Conservation (phyloP, 1,284 basidiomycete genomes). For the Phlebopus sp. region DNA sequence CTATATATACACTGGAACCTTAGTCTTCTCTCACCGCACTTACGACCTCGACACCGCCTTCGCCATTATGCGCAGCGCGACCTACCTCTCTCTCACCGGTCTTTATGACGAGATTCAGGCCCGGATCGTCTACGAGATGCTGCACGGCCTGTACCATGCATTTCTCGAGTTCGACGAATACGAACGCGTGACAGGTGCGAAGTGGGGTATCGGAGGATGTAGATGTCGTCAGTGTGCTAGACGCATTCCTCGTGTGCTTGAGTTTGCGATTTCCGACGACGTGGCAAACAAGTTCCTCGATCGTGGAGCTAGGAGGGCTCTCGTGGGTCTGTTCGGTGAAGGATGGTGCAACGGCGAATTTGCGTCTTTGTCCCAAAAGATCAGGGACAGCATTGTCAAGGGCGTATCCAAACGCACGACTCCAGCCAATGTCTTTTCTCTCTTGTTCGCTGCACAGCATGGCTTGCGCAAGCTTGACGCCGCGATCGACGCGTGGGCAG, state of each 20-base stretch:
- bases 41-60: slow-evolving; percentile 93
- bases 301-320: slow-evolving; percentile 65
- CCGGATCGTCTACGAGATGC: slow-evolving; percentile 81
- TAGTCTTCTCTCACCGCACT: slow-evolving; percentile 88
- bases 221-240: slow-evolving; percentile 78
- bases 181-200: slow-evolving; percentile 63
- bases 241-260: slow-evolving; percentile 76
- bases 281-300: slow-evolving; percentile 73
- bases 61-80: slow-evolving; percentile 81
- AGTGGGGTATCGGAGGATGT: slow-evolving; percentile 78
- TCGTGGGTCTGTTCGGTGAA: slow-evolving; percentile 80
- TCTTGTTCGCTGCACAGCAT: slow-evolving; percentile 66
- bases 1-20: slow-evolving; percentile 91
- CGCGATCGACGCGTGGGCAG: slow-evolving; percentile 66
- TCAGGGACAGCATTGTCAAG: slow-evolving; percentile 65
- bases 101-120: slow-evolving; percentile 81
- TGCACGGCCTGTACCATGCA: slow-evolving; percentile 83
- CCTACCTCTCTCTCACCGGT: slow-evolving; percentile 77
- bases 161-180: slow-evolving; percentile 76
- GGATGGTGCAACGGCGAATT: slow-evolving; percentile 85
- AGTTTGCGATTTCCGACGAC: slow-evolving; percentile 74
- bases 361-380: slow-evolving; percentile 61
- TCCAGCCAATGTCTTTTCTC: slow-evolving; percentile 59
- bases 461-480: slow-evolving; percentile 54
- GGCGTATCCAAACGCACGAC: slow-evolving; percentile 68